These are phyloP conservation scores for Stenocarpella maydis DNA, from an alignment of 2,329 filamentous ascomycete genomes.

Conservation along the genomic window DNA sequence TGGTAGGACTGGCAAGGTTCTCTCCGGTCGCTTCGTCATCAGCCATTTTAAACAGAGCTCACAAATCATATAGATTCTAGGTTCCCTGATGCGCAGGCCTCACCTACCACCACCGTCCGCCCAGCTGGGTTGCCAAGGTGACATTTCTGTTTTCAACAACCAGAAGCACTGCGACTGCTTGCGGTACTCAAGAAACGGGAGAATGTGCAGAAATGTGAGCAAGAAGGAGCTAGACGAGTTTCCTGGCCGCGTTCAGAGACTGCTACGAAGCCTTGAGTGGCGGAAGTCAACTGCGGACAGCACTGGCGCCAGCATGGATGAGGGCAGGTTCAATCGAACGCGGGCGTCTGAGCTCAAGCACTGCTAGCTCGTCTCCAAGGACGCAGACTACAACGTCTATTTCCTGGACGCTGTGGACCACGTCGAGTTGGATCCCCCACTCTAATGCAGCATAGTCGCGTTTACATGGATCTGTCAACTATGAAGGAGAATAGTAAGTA, in stretches of 20 bases:
- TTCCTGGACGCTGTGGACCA: conserved; percentile 90
- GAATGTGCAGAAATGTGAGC: not conserved
- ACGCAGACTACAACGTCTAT: not conserved
- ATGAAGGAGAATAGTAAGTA: conserved; percentile 69
- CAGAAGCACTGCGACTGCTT: not conserved
- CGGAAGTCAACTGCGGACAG: too few species aligned
- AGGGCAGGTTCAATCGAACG: not conserved
- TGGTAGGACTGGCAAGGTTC: not conserved
- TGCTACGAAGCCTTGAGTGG: not conserved
- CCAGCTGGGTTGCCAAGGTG: not conserved
- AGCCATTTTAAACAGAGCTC: too few species aligned
- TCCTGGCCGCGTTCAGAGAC: not conserved
- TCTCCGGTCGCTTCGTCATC: too few species aligned
- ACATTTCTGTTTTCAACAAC: not conserved
- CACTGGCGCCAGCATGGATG: too few species aligned
- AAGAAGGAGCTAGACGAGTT: not conserved
- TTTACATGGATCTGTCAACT: conserved; percentile 91
- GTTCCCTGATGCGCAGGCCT: too few species aligned
- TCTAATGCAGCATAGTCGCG: conserved; percentile 92
- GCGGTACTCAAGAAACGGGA: not conserved
- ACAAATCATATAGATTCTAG: not conserved
- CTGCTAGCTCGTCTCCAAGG: not conserved
- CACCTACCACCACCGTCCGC: not conserved
- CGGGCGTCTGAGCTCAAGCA: not conserved
- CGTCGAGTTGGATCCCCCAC: conserved; percentile 90